phyloP scores from a whole-genome alignment of 768 basidiomycete species.

The Leccinum ochraceum region DNA sequence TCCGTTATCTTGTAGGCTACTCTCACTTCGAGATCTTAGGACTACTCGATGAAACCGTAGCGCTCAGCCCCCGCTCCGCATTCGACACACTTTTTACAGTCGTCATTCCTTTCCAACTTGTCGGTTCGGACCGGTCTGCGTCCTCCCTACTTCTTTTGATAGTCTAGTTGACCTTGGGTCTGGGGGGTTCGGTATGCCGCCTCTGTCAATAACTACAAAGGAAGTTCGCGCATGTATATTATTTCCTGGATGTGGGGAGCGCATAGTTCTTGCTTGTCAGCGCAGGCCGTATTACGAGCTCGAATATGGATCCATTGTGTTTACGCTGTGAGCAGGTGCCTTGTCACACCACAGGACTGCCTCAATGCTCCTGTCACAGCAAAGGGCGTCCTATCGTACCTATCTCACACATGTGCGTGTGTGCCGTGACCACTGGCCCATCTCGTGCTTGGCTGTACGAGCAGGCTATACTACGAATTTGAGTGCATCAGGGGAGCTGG shows the following conservation, averaged over 20 bases:
- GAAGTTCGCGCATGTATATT: background rate
- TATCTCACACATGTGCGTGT: too few relatives aligned
- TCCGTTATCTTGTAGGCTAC: too few relatives aligned
- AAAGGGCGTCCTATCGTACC: too few relatives aligned
- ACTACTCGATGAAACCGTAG: background rate
- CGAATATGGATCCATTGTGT: too few relatives aligned
- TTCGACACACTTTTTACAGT: background rate
- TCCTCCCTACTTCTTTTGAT: background rate
- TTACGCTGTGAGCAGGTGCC: too few relatives aligned
- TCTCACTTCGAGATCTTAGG: background rate
- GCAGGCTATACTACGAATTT: too few relatives aligned
- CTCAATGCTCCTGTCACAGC: too few relatives aligned
- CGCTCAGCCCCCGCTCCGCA: background rate
- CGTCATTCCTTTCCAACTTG: background rate
- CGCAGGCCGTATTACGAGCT: too few relatives aligned
- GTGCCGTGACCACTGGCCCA: too few relatives aligned
- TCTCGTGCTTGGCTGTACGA: too few relatives aligned
- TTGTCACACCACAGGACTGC: too few relatives aligned
- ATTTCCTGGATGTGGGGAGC: background rate
- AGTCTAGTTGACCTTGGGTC: background rate
- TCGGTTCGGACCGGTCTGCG: background rate
- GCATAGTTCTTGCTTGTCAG: background rate
- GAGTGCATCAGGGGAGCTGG: too few relatives aligned
- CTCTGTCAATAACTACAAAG: background rate
- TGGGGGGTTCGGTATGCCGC: background rate